phyloP scores from a whole-genome alignment of 2,329 filamentous ascomycete species.

The Phialemonium atrogriseum region DNA sequence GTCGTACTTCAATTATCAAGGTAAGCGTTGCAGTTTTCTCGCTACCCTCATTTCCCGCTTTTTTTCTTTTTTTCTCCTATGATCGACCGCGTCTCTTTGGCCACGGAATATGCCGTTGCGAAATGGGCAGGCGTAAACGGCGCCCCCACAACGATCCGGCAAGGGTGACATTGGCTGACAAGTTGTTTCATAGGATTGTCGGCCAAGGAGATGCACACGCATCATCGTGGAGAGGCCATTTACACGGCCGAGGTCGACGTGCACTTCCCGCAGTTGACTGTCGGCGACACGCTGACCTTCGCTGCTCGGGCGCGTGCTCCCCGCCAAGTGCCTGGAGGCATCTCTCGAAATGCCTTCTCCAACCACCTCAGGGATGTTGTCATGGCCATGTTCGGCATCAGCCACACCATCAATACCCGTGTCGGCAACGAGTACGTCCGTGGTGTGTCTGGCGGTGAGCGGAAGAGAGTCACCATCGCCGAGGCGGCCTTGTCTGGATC shows the following conservation, averaged over 20 bases:
- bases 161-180: slow-evolving; percentile 13
- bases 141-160: no score
- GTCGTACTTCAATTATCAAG: slow-evolving; percentile 77
- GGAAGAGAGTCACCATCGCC: slow-evolving; percentile 57
- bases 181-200: slow-evolving; percentile 40
- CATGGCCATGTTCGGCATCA: slow-evolving; percentile 69
- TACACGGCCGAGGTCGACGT: slow-evolving; percentile 81
- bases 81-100: no score
- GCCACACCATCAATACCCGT: slow-evolving; percentile 62
- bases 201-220: slow-evolving; percentile 65
- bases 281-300: slow-evolving; percentile 73
- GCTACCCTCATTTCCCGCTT: background rate
- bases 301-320: slow-evolving; percentile 64
- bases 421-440: slow-evolving; percentile 70
- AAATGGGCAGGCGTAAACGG: no score
- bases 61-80: background rate
- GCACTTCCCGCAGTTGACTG: slow-evolving; percentile 69
- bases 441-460: slow-evolving; percentile 67
- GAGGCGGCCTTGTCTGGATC: slow-evolving; percentile 52
- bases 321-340: slow-evolving; percentile 49
- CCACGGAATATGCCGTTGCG: no score
- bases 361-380: slow-evolving; percentile 61
- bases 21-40: no score
- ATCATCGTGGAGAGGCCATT: slow-evolving; percentile 77
- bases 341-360: slow-evolving; percentile 45